phyloP scores from a whole-genome alignment of 495 filamentous ascomycete species.

The Aspergillus wentii region DNA sequence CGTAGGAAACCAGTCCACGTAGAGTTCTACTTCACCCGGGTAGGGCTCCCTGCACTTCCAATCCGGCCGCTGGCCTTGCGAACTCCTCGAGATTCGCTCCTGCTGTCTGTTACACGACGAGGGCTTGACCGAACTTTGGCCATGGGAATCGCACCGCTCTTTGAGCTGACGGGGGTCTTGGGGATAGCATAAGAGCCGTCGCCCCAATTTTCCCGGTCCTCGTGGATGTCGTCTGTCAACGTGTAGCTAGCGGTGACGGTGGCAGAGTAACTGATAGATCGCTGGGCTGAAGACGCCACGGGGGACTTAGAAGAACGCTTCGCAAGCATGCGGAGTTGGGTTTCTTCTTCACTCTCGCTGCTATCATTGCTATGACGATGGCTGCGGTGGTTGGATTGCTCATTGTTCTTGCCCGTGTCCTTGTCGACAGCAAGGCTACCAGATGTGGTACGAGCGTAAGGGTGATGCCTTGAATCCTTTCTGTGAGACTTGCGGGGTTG shows the following conservation, averaged over 20 bases:
- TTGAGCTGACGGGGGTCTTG: conserved; percentile 61
- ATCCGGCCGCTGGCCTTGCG: conserved; percentile 90
- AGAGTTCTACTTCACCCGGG: conserved; percentile 22
- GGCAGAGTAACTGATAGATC: conserved; percentile 48
- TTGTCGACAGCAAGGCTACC: conserved; percentile 33
- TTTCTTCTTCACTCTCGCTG: conserved; percentile 75
- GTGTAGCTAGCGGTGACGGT: conserved; percentile 43
- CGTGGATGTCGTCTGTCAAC: conserved; percentile 35
- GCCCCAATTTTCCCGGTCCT: conserved; percentile 43
- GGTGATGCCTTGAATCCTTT: conserved; percentile 53
- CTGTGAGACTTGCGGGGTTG: conserved; percentile 86
- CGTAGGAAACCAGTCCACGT: not conserved
- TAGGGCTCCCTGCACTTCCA: conserved; percentile 62
- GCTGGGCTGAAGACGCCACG: conserved; percentile 35
- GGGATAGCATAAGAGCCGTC: conserved; percentile 34
- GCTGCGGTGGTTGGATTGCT: conserved; percentile 29
- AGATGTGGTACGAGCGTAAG: conserved; percentile 45
- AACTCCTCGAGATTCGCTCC: conserved; percentile 59
- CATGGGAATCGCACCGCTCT: conserved; percentile 60
- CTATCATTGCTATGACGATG: conserved; percentile 42
- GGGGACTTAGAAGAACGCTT: conserved; percentile 54
- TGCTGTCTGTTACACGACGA: conserved; percentile 51
- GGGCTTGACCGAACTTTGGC: conserved; percentile 71
- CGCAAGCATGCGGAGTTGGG: conserved; percentile 62
- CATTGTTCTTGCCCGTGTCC: conserved; percentile 27